Conservation (phyloP, 352 stramenopile genomes). For the Globisporangium nunn region DNA sequence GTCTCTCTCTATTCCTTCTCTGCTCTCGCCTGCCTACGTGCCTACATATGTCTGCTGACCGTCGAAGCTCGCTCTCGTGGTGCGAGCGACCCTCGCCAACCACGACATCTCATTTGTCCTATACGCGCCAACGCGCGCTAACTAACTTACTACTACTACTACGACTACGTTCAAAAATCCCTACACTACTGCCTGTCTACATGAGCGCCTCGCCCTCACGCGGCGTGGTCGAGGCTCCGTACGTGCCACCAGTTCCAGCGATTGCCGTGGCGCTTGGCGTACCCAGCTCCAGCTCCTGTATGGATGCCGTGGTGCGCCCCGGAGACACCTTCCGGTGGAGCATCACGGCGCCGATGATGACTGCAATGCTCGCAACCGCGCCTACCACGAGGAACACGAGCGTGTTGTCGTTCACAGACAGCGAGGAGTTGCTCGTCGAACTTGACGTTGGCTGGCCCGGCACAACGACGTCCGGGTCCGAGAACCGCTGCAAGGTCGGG, state of each 20-base stretch:
- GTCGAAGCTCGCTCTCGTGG: not conserved
- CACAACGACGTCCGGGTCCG: not conserved
- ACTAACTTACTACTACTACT: slow-evolving; percentile 2
- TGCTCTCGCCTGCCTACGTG: not conserved
- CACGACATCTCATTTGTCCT: not conserved
- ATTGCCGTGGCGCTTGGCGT: slow-evolving; percentile 20
- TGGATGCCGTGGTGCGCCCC: slow-evolving; percentile 4
- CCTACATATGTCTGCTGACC: not conserved
- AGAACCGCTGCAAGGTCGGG: slow-evolving; percentile 1
- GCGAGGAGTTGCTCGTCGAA: not conserved
- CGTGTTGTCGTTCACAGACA: slow-evolving; percentile 9
- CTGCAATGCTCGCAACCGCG: slow-evolving; percentile 1
- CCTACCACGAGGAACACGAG: slow-evolving; percentile 16
- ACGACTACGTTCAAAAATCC: not conserved
- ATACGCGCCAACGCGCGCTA: not conserved
- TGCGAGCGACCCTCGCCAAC: not conserved
- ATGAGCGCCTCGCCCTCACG: slow-evolving; percentile 2
- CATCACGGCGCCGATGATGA: slow-evolving; percentile 13
- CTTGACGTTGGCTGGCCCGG: slow-evolving; percentile 8
- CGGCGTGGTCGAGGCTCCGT: slow-evolving; percentile 6
- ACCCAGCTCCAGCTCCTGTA: slow-evolving; percentile 15
- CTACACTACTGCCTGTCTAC: not conserved
- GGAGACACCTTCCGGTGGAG: slow-evolving; percentile 3
- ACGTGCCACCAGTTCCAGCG: not conserved
- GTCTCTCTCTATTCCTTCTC: not conserved